These are phyloP conservation scores for Neckera pumila DNA, from an alignment of 225 moss, liverwort and hornwort species.

Conservation along the genomic window DNA sequence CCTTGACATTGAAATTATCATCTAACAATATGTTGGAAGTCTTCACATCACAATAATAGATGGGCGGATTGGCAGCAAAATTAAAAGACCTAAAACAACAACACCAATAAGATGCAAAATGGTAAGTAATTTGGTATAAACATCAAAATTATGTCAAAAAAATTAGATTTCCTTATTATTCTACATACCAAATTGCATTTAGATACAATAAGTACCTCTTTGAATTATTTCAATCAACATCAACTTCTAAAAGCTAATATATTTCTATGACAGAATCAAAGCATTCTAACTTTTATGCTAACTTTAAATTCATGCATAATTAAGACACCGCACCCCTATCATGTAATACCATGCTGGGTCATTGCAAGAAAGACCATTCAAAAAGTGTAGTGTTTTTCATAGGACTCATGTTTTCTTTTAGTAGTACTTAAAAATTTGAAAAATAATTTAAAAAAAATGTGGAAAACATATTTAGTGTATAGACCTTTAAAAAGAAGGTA, in stretches of 20 bases:
- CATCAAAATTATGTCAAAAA: not conserved
- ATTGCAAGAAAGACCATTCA: too few species aligned
- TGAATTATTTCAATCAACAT: not conserved
- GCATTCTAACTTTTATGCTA: not conserved
- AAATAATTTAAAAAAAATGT: too few species aligned
- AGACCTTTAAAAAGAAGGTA: too few species aligned
- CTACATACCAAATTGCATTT: not conserved
- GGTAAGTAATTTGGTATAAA: not conserved
- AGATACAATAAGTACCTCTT: not conserved
- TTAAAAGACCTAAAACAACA: slow-evolving; percentile 13
- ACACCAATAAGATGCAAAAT: not conserved
- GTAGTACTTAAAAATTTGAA: too few species aligned
- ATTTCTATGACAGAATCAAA: not conserved
- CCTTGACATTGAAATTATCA: slow-evolving; percentile 18
- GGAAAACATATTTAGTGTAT: too few species aligned
- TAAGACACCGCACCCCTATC: not conserved
- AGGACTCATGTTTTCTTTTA: too few species aligned
- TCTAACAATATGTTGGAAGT: slow-evolving; percentile 45
- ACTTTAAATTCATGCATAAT: not conserved
- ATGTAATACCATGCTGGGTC: not conserved
- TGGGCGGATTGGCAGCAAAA: slow-evolving; percentile 15
- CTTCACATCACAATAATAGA: slow-evolving; percentile 51
- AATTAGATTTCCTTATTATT: too few species aligned
- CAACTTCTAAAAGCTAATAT: not conserved
- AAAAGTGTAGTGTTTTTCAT: too few species aligned